These are phyloP conservation scores for Aphelidium insulamus DNA, from an alignment of 371 early-diverging fungal genomes.

Conservation along the genomic window DNA sequence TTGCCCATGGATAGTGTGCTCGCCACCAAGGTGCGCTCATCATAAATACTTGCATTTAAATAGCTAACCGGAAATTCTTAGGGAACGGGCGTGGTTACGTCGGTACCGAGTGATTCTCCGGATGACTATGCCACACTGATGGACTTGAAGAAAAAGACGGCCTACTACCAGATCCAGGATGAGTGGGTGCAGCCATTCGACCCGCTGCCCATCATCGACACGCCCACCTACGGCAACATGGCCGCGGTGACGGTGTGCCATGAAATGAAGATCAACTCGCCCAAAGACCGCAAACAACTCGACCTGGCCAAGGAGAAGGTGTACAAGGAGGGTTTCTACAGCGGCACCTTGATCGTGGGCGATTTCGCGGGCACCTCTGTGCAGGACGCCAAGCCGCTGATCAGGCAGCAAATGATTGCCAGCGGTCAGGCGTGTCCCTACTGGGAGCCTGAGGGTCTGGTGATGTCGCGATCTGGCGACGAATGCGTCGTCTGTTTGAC, in stretches of 20 bases:
- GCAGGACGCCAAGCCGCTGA: conserved; percentile 74
- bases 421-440: conserved; percentile 58
- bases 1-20: conserved; percentile 92
- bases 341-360: conserved; percentile 70
- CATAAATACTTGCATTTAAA: too few relatives aligned
- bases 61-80: conserved; percentile 7
- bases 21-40: conserved; percentile 51
- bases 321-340: conserved; percentile 96
- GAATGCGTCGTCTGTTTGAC: conserved; percentile 95
- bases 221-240: conserved; percentile 64
- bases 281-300: conserved; percentile 76
- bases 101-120: conserved; percentile 95
- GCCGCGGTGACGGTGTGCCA: conserved; percentile 63
- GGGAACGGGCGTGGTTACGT: conserved; percentile 96
- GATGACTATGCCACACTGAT: conserved; percentile 78
- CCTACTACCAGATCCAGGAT: conserved; percentile 64
- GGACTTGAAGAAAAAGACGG: conserved; percentile 82
- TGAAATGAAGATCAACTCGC: conserved; percentile 78
- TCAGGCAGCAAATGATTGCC: conserved; percentile 48
- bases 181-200: conserved; percentile 70
- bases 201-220: conserved; percentile 65
- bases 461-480: conserved; percentile 92
- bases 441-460: conserved; percentile 88
- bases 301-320: conserved; percentile 82
- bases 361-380: conserved; percentile 58